These are phyloP conservation scores for Pseudocercospora cruenta DNA, from an alignment of 2,329 filamentous ascomycete species.

Conservation along the genomic window DNA sequence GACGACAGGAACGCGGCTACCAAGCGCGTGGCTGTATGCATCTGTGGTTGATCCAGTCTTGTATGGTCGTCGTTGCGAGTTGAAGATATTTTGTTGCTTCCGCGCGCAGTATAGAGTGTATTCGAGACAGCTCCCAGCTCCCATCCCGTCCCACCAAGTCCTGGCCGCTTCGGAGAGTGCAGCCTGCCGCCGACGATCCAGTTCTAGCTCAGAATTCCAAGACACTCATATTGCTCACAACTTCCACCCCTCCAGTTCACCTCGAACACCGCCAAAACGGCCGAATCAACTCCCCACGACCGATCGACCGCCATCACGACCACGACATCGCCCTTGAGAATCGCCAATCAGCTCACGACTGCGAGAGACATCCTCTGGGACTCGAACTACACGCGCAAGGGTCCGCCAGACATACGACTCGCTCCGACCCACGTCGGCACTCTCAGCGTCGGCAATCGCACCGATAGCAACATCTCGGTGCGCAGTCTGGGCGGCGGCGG, in stretches of 20 bases:
- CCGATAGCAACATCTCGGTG: constrained; percentile 57
- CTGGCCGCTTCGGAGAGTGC: too few relatives aligned
- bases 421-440: constrained; percentile 55
- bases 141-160: background rate
- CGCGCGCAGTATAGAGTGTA: background rate
- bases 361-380: constrained; percentile 56
- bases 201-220: background rate
- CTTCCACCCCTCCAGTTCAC: background rate
- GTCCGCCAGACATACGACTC: constrained; percentile 50
- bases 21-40: constrained; percentile 2
- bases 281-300: constrained; percentile 24
- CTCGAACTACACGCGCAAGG: constrained; percentile 48
- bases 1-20: constrained; percentile 1
- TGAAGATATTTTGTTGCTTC: background rate
- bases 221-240: background rate
- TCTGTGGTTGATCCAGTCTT: background rate
- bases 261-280: constrained; percentile 19
- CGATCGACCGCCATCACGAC: constrained; percentile 13
- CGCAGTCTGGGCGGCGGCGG: constrained; percentile 51
- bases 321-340: constrained; percentile 21
- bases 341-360: constrained; percentile 47
- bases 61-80: background rate
- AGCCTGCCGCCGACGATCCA: background rate
- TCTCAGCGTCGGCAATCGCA: constrained; percentile 50
- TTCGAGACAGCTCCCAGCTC: background rate